Percentiles rank a stretch among this genome's conserved stretches.
phyloP scores from a whole-genome alignment of 257 asterid species.

The Pogostemon cablin region DNA sequence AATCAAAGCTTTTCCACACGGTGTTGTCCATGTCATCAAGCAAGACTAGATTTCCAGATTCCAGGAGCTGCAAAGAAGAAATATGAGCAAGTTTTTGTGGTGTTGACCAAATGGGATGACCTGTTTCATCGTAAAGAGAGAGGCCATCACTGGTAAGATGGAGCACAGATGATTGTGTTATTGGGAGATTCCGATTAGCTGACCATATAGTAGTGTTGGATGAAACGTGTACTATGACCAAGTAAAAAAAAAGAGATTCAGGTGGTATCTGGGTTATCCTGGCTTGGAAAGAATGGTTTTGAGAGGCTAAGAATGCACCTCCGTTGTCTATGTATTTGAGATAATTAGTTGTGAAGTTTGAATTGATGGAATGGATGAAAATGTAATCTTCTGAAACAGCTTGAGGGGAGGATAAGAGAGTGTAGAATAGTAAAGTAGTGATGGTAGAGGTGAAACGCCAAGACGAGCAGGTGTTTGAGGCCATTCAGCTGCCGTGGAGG shows the following conservation, averaged over 20 bases:
- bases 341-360: slow-evolving; percentile 37
- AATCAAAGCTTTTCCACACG: slow-evolving; percentile 60
- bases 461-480: too few relatives aligned
- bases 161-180: slow-evolving; percentile 21
- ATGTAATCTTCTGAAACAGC: slow-evolving; percentile 29
- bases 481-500: too few relatives aligned
- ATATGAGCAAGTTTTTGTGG: slow-evolving; percentile 35
- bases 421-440: not conserved
- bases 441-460: not conserved
- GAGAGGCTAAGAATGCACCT: slow-evolving; percentile 42
- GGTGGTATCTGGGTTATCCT: slow-evolving; percentile 24
- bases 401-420: slow-evolving; percentile 16
- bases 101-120: slow-evolving; percentile 56
- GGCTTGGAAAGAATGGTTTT: slow-evolving; percentile 43
- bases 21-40: slow-evolving; percentile 43
- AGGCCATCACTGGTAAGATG: slow-evolving; percentile 30
- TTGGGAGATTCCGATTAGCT: slow-evolving; percentile 43
- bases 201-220: slow-evolving; percentile 39
- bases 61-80: slow-evolving; percentile 50
- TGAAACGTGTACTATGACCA: slow-evolving; percentile 31
- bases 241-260: slow-evolving; percentile 28
- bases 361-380: slow-evolving; percentile 18
- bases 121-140: slow-evolving; percentile 35
- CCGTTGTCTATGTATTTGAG: slow-evolving; percentile 33
- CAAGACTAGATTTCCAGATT: slow-evolving; percentile 59